phyloP scores from a whole-genome alignment of 2,329 filamentous ascomycete species.

The Fonsecaea nubica region DNA sequence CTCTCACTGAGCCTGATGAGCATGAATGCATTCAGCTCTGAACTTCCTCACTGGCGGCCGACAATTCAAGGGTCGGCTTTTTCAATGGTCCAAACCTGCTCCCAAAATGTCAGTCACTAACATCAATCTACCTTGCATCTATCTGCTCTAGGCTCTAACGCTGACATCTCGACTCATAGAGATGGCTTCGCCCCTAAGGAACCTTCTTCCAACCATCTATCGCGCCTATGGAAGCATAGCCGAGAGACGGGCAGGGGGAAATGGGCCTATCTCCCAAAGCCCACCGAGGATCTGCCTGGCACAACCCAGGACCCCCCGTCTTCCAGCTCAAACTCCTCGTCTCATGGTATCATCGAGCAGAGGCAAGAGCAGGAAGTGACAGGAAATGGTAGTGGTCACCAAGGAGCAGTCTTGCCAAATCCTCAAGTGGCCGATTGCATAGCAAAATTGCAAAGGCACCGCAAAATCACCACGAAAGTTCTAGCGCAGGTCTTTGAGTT shows the following conservation, averaged over 20 bases:
- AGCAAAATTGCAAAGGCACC: constrained; percentile 10
- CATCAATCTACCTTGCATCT: not conserved
- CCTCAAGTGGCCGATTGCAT: not conserved
- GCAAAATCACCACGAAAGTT: constrained; percentile 1
- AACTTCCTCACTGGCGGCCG: constrained; percentile 3
- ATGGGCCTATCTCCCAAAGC: not conserved
- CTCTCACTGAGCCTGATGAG: not conserved
- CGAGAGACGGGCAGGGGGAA: not conserved
- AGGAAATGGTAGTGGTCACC: not conserved
- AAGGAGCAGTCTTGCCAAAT: not conserved
- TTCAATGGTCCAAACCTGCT: constrained; percentile 4
- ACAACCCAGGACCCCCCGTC: not conserved
- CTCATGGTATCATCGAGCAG: not conserved
- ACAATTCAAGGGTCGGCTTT: constrained; percentile 9
- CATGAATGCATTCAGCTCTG: constrained; percentile 16
- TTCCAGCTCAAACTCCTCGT: not conserved
- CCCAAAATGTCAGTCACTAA: not conserved
- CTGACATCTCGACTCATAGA: not conserved
- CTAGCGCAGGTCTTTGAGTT: constrained; percentile 11
- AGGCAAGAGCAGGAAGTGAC: not conserved
- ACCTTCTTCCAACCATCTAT: not conserved
- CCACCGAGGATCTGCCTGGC: not conserved
- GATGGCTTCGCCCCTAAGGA: not conserved
- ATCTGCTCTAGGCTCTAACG: not conserved
- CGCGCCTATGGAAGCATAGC: not conserved